phyloP scores from a whole-genome alignment of 2,329 filamentous ascomycete genomes.

The Cladosporium austrohemisphaericum region DNA sequence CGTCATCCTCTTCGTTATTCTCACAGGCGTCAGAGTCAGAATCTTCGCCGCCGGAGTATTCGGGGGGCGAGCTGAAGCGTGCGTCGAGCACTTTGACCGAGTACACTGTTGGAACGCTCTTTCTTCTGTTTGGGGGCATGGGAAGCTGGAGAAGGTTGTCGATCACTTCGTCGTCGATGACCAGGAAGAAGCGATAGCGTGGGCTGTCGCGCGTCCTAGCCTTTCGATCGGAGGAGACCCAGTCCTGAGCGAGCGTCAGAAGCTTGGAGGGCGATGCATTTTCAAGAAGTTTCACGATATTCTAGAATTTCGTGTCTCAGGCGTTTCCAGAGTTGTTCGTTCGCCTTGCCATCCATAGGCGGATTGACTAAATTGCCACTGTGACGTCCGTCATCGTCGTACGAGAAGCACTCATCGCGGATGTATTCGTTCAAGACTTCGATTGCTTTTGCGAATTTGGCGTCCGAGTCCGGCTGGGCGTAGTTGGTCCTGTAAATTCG shows the following conservation, averaged over 20 bases:
- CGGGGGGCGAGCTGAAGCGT: neutral
- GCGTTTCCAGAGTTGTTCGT: neutral
- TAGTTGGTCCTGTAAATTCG: constrained; percentile 4
- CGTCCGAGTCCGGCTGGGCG: neutral
- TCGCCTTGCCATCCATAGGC: neutral
- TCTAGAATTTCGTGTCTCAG: neutral
- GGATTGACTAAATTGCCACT: too few species aligned
- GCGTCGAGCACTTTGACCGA: constrained; percentile 2
- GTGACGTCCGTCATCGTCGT: neutral
- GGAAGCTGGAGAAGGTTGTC: neutral
- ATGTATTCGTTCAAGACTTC: neutral
- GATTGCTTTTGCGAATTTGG: neutral
- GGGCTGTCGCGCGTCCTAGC: neutral
- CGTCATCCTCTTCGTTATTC: neutral
- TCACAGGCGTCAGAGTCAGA: neutral
- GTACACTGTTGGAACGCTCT: neutral
- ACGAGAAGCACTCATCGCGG: neutral
- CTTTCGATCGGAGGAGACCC: neutral
- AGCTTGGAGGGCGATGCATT: neutral
- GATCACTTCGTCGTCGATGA: neutral
- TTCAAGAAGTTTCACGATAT: neutral
- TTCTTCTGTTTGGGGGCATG: too few species aligned
- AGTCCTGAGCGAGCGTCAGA: neutral
- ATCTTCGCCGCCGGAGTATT: neutral
- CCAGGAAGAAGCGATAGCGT: neutral